Base-by-base conservation (phyloP, 2,329 filamentous ascomycete genomes). In the Fusarium udum region DNA sequence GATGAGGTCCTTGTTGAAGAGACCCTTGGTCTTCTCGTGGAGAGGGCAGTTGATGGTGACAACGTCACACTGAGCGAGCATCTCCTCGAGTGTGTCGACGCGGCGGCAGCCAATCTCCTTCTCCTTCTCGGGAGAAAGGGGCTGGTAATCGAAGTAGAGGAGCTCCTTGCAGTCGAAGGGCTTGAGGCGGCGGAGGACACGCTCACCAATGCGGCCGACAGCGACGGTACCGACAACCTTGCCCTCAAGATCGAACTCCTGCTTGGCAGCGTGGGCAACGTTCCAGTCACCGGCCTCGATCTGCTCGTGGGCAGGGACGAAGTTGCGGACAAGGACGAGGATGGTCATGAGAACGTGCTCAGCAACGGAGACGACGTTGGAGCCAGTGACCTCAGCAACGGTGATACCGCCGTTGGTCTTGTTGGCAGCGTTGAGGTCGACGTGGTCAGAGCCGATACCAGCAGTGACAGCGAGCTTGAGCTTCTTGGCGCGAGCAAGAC, bases 341-440 rank as follows among this genome's bases (percentile, higher is more conserved):
- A 98, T 98, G 83, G 96, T 99, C 96, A 99, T 98, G 86, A 99
- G 86, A 79, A 99, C 96, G 87, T 99, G 96, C 90, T 99, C 96
- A 69, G 96, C 96, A 74, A 99, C 96, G 58, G 96, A 98, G 79
- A 98, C 95, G 79, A 99, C 96, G 84, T 99, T 99, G 86, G 93
- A 97, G 82, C 96, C 96, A 15, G 96, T 99, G 75, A 99, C 96
- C 85, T 99, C 96, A 74, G 95, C 95, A 72, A 99, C 96, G 78
- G 95, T 99, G 86, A 98, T 87, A 82, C 96, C 96, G 80, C 95
- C 95, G 84, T 99, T 99, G 86, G 95, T 98, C 88, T 92, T 95
- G 92, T 98, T 98, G 84, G 96, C 96, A 49, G 93, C 95, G 83
- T 98, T 91, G 74, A 98, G 91, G 86, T 99, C 96, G 82, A 99